phyloP scores from a whole-genome alignment of 495 filamentous ascomycete species.

The Xylona heveae region DNA sequence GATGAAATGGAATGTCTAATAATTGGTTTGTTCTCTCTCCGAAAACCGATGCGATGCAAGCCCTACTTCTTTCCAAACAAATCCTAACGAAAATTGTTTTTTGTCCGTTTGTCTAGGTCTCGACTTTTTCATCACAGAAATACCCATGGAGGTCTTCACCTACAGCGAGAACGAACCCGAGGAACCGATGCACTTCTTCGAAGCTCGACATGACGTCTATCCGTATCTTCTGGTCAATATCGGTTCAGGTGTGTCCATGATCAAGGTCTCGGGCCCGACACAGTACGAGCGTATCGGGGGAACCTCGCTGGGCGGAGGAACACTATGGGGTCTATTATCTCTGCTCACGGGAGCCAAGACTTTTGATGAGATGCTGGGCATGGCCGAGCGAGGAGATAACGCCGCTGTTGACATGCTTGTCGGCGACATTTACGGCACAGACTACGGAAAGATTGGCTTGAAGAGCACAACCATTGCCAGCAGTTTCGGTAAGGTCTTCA shows the following conservation, averaged over 20 bases:
- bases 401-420: constrained; percentile 88
- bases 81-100: constrained; percentile 2
- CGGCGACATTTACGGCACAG: constrained; percentile 92
- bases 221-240: constrained; percentile 97
- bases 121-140: constrained; percentile 97
- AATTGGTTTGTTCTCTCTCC: constrained; percentile 36
- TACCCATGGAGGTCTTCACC: constrained; percentile 88
- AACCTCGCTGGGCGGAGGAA: constrained; percentile 85
- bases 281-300: constrained; percentile 80
- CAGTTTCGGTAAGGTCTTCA: constrained; percentile 91
- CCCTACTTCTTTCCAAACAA: neutral
- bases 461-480: constrained; percentile 87
- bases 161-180: constrained; percentile 68
- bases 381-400: constrained; percentile 91
- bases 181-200: constrained; percentile 72
- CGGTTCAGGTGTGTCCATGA: constrained; percentile 95
- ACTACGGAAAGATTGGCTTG: constrained; percentile 84
- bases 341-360: constrained; percentile 73
- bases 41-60: neutral
- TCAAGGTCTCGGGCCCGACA: constrained; percentile 81
- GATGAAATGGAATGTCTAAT: constrained; percentile 99
- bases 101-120: constrained; percentile 32
- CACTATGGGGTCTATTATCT: constrained; percentile 83
- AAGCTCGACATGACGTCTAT: constrained; percentile 56
- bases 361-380: constrained; percentile 87